Conservation (phyloP, 306 rosid species). For the Cotoneaster glaucophyllus region DNA sequence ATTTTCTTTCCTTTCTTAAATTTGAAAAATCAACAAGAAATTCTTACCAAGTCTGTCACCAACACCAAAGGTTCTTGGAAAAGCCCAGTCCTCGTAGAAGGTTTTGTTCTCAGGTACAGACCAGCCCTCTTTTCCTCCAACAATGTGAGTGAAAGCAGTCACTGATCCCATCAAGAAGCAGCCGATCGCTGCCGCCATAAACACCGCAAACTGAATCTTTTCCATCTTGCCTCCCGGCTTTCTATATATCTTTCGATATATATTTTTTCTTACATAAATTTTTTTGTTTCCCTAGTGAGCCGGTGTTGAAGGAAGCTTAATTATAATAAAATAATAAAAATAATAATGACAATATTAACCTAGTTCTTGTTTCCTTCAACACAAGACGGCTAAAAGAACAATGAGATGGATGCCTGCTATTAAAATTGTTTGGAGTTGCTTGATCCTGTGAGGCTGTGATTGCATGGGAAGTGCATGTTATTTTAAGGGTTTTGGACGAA, state of each 20-base stretch:
- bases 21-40: not conserved
- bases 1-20: not conserved
- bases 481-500: slow-evolving; percentile 21
- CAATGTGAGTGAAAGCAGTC: slow-evolving; percentile 42
- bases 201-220: slow-evolving; percentile 16
- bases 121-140: slow-evolving; percentile 72
- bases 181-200: slow-evolving; percentile 17
- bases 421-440: slow-evolving; percentile 7
- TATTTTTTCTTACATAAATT: not conserved
- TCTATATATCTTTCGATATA: not conserved
- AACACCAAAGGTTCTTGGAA: slow-evolving; percentile 39
- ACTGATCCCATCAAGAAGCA: slow-evolving; percentile 23
- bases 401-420: not conserved
- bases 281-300: not conserved
- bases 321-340: not conserved
- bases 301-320: slow-evolving; percentile 15
- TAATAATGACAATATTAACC: not conserved
- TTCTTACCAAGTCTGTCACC: slow-evolving; percentile 60
- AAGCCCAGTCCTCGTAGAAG: slow-evolving; percentile 47
- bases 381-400: not conserved
- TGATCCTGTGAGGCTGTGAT: not conserved
- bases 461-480: not conserved
- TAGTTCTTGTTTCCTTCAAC: not conserved
- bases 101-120: slow-evolving; percentile 25
- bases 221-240: slow-evolving; percentile 17